Evolutionary conservation across 2,329 filamentous ascomycete species (phyloP).

Genomic region (Ophiocordyceps camponoti-rufipedis): DNA sequence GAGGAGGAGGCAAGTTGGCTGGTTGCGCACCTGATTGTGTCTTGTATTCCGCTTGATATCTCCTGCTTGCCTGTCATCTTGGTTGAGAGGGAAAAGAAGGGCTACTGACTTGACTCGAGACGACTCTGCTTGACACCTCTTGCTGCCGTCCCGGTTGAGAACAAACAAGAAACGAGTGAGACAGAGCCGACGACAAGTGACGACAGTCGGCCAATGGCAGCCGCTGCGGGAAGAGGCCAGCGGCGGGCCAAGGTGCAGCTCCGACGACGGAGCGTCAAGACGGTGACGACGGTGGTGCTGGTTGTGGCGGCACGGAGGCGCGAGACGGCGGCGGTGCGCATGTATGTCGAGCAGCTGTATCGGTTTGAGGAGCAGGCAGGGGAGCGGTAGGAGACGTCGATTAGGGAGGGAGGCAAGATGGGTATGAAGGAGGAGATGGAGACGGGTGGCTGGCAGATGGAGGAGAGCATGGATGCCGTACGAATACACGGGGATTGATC

Average conservation of each 20-base stretch:
- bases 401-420: not conserved
- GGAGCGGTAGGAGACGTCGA: not conserved
- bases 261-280: not conserved
- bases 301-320: not conserved
- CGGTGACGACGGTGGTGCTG: not conserved
- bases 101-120: too few relatives aligned
- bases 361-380: constrained; percentile 44
- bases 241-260: not conserved
- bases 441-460: not conserved
- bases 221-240: not conserved
- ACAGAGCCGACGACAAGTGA: not conserved
- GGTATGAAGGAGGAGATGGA: not conserved
- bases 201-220: not conserved
- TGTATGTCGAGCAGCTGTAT: constrained; percentile 58
- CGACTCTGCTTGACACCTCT: too few relatives aligned
- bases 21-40: too few relatives aligned
- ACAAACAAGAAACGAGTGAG: not conserved
- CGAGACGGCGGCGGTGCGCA: constrained; percentile 1
- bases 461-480: not conserved
- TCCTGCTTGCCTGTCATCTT: too few relatives aligned
- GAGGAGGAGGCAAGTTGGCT: not conserved
- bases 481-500: not conserved
- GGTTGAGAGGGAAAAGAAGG: too few relatives aligned
- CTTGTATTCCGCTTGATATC: too few relatives aligned
- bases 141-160: not conserved